These are phyloP conservation scores for Chamaecrista fasciculata DNA, from an alignment of 306 rosid species.

Conservation along the genomic window DNA sequence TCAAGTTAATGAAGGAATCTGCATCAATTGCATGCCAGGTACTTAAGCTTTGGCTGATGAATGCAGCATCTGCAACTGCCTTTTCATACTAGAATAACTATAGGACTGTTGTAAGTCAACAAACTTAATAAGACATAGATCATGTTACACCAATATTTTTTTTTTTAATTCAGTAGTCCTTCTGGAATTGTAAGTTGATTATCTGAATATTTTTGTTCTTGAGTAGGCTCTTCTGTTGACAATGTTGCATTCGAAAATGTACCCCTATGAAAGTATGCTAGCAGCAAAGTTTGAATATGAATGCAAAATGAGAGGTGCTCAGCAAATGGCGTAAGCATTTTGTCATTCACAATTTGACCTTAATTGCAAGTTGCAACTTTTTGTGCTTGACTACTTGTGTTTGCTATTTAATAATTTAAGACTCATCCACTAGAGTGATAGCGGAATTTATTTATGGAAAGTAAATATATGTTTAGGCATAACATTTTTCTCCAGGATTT, in stretches of 20 bases:
- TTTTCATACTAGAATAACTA: not conserved
- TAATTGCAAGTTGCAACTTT: slow-evolving; percentile 12
- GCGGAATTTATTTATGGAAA: slow-evolving; percentile 22
- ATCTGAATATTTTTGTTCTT: slow-evolving; percentile 31
- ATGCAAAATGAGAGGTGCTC: slow-evolving; percentile 93
- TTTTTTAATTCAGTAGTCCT: not conserved
- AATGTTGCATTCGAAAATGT: slow-evolving; percentile 71
- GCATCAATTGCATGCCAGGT: slow-evolving; percentile 98
- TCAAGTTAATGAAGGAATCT: slow-evolving; percentile 80
- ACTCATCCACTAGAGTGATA: slow-evolving; percentile 17
- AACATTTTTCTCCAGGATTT: slow-evolving; percentile 17
- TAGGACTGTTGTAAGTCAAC: not conserved
- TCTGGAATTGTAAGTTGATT: not conserved
- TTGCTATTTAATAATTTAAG: slow-evolving; percentile 19
- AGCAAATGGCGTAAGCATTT: slow-evolving; percentile 81
- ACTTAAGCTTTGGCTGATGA: slow-evolving; percentile 23
- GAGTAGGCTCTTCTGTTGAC: slow-evolving; percentile 84
- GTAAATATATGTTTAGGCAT: slow-evolving; percentile 9
- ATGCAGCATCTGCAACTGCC: not conserved
- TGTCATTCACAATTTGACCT: slow-evolving; percentile 26
- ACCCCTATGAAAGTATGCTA: slow-evolving; percentile 69
- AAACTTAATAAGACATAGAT: not conserved
- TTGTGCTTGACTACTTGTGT: not conserved
- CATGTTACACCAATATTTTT: not conserved
- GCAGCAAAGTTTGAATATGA: slow-evolving; percentile 92